phyloP scores from a whole-genome alignment of 2,329 filamentous ascomycete species.

The Ceratocystis albifundus region DNA sequence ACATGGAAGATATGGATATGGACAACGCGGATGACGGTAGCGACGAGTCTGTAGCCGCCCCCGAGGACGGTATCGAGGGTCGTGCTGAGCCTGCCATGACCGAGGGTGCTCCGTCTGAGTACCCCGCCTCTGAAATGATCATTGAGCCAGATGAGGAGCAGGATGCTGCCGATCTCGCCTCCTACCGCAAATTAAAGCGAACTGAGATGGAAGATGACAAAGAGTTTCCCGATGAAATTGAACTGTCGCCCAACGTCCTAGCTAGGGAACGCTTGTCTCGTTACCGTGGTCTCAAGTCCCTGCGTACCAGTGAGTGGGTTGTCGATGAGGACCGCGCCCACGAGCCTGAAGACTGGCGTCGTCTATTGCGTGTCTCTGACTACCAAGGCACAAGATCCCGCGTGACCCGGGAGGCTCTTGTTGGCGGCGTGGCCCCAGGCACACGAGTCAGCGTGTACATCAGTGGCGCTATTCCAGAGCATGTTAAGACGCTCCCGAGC shows the following conservation, averaged over 20 bases:
- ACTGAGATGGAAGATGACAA: slow-evolving; percentile 79
- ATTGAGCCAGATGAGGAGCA: slow-evolving; percentile 73
- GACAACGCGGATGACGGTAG: slow-evolving; percentile 48
- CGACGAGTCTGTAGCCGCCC: slow-evolving; percentile 48
- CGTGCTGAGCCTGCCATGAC: slow-evolving; percentile 55
- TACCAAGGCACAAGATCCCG: slow-evolving; percentile 74
- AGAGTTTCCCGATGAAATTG: slow-evolving; percentile 95
- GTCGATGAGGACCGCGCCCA: slow-evolving; percentile 74
- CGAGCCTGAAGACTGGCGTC: slow-evolving; percentile 81
- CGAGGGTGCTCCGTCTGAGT: slow-evolving; percentile 69
- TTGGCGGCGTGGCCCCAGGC: slow-evolving; percentile 77
- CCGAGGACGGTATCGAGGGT: slow-evolving; percentile 74
- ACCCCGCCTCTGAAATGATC: slow-evolving; percentile 89
- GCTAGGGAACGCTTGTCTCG: slow-evolving; percentile 74
- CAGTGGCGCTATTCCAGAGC: slow-evolving; percentile 36
- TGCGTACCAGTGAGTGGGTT: slow-evolving; percentile 80
- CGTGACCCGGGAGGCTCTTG: slow-evolving; percentile 66
- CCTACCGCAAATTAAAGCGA: slow-evolving; percentile 66
- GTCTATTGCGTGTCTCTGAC: slow-evolving; percentile 76
- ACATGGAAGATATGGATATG: slow-evolving; percentile 50
- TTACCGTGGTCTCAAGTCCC: slow-evolving; percentile 84
- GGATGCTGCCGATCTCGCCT: slow-evolving; percentile 62
- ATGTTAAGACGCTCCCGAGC: slow-evolving; percentile 40
- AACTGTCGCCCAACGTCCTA: slow-evolving; percentile 75
- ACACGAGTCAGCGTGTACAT: slow-evolving; percentile 74